These are phyloP conservation scores for Cladophialophora chaetospira DNA, from an alignment of 2,329 filamentous ascomycete genomes.

Conservation along the genomic window DNA sequence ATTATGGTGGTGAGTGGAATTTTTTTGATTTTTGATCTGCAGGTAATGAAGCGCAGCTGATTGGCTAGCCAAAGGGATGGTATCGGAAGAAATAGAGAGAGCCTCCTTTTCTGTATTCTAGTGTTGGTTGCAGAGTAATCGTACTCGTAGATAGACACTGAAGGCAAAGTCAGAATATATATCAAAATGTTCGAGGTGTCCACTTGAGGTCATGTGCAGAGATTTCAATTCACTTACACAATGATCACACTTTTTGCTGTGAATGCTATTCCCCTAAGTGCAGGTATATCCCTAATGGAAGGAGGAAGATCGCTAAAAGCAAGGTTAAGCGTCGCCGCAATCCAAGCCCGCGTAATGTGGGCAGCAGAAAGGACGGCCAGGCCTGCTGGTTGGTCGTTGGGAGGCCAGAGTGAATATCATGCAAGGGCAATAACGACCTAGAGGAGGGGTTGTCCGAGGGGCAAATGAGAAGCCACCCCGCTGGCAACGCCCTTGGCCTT, in stretches of 20 bases:
- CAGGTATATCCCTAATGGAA: constrained; percentile 34
- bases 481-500: not conserved
- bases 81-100: not conserved
- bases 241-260: constrained; percentile 8
- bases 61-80: constrained; percentile 17
- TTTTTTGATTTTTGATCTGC: constrained; percentile 1
- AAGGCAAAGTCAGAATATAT: constrained; percentile 18
- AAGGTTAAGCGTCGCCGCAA: constrained; percentile 26
- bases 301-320: constrained; percentile 32
- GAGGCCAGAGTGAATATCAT: constrained; percentile 3
- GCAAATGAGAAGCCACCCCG: constrained; percentile 10
- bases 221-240: constrained; percentile 25
- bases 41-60: constrained; percentile 14
- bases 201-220: constrained; percentile 32
- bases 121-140: constrained; percentile 5
- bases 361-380: not conserved
- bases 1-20: not conserved
- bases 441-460: constrained; percentile 12
- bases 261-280: constrained; percentile 31
- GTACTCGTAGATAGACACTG: not conserved
- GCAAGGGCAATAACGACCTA: constrained; percentile 15
- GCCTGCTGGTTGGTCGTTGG: constrained; percentile 13
- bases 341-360: constrained; percentile 6
- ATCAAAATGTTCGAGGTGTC: constrained; percentile 13
- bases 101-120: too few species aligned